These are phyloP conservation scores for Trichoderma hamatum DNA, from an alignment of 2,329 filamentous ascomycete species.

Conservation along the genomic window DNA sequence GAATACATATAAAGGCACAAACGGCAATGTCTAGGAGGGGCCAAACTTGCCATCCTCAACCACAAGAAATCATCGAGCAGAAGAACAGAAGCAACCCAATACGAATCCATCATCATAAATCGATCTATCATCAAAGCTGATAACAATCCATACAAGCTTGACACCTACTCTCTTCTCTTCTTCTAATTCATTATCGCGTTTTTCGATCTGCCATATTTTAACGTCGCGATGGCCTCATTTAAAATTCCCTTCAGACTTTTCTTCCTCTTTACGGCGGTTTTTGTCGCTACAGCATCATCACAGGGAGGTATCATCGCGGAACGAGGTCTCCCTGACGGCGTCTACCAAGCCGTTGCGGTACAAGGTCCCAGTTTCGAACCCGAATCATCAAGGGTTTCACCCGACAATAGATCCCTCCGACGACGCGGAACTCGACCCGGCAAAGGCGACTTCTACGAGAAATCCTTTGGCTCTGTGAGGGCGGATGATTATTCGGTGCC, in stretches of 20 bases:
- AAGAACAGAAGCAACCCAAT: neutral
- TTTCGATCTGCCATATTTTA: too few species aligned
- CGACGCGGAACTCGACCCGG: too few species aligned
- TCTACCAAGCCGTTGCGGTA: neutral
- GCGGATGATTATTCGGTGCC: constrained; percentile 8
- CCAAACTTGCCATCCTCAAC: neutral
- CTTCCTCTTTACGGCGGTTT: neutral
- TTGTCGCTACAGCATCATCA: neutral
- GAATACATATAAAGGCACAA: neutral
- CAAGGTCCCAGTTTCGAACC: neutral
- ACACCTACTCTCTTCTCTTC: neutral
- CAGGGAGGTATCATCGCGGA: neutral
- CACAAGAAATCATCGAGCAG: neutral
- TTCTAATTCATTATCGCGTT: too few species aligned
- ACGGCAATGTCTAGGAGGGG: neutral
- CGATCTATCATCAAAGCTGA: neutral
- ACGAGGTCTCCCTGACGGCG: neutral
- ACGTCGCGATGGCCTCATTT: neutral
- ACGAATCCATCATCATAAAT: neutral
- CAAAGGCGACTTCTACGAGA: neutral
- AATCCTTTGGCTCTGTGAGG: neutral
- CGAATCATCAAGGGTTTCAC: neutral
- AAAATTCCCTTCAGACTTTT: too few species aligned
- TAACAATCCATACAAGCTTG: neutral
- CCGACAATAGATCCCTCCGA: neutral